A percentile compares a stretch with the other conserved stretches of the same genome.
Conservation (phyloP, 176 grass and related monocot species). For the Musa acuminata region DNA sequence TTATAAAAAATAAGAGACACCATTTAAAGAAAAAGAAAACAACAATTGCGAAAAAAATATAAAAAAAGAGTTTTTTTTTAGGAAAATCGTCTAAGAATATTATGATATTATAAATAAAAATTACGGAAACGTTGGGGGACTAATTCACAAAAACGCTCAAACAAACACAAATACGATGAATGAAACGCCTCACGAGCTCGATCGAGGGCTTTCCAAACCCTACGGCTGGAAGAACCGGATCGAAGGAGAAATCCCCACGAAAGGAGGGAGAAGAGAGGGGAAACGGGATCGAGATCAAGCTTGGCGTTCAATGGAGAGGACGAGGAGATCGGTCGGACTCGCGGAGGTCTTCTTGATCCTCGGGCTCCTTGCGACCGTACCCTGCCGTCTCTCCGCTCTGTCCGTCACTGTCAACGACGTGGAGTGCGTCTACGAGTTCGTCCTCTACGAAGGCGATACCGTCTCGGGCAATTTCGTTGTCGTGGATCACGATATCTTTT, state of each 20-base stretch:
- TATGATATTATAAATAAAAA: no score
- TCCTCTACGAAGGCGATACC: conserved; percentile 86
- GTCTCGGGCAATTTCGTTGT: conserved; percentile 98
- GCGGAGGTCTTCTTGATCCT: conserved; percentile 25
- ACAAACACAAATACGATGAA: no score
- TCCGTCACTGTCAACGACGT: conserved; percentile 83
- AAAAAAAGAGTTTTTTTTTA: no score
- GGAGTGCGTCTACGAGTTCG: conserved; percentile 97
- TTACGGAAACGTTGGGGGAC: no score
- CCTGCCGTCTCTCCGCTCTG: conserved; percentile 35
- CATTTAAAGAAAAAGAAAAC: no score
- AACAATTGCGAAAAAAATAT: rapidly evolving
- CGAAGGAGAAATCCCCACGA: no score
- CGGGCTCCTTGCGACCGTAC: conserved; percentile 17
- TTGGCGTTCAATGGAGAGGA: conserved; percentile 20
- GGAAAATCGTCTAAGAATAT: no score
- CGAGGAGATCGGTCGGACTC: conserved; percentile 6
- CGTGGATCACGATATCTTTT: conserved; percentile 97
- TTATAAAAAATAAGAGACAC: no score
- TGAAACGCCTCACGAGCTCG: no score
- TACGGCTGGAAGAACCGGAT: no score
- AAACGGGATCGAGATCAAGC: neutral
- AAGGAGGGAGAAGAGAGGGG: neutral
- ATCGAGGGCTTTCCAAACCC: no score
- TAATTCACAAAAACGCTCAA: no score